A percentile compares a stretch with the other conserved stretches of the same genome.
Evolutionary conservation across 805 yeast species (phyloP).

Genomic region (Kodamaea jinghongensis): DNA sequence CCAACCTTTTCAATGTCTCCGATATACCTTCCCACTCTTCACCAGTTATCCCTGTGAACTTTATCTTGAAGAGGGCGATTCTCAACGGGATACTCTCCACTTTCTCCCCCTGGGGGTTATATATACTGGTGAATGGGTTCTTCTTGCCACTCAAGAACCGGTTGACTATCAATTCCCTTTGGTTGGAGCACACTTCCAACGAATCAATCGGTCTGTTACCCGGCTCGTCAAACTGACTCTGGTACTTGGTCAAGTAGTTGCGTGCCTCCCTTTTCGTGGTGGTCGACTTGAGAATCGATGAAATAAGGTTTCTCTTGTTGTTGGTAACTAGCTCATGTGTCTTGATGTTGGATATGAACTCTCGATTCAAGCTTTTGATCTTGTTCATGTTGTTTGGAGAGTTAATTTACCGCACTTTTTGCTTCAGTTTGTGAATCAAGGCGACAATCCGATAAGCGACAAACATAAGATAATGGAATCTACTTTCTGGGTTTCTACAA

Average conservation of each 20-base stretch:
- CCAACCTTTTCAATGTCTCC: constrained; percentile 52
- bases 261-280: constrained; percentile 93
- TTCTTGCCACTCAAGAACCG: constrained; percentile 25
- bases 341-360: constrained; percentile 38
- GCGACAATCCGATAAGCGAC: no score
- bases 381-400: constrained; percentile 23
- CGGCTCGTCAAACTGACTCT: constrained; percentile 36
- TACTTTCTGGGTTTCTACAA: no score
- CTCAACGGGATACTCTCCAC: constrained; percentile 42
- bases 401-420: no score
- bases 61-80: constrained; percentile 55
- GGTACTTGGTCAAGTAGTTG: constrained; percentile 73
- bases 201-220: constrained; percentile 13
- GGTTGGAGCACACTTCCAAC: constrained; percentile 14
- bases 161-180: constrained; percentile 31
- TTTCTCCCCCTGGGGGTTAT: constrained; percentile 24
- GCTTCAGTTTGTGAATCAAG: constrained; percentile 2
- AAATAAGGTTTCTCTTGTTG: constrained; percentile 65
- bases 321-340: constrained; percentile 34
- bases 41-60: constrained; percentile 32
- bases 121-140: constrained; percentile 34
- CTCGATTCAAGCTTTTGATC: constrained; percentile 24
- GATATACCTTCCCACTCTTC: constrained; percentile 47
- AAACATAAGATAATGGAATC: no score
- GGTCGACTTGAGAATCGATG: constrained; percentile 81